phyloP scores from a whole-genome alignment of 352 stramenopile species.

The Pythium biforme region DNA sequence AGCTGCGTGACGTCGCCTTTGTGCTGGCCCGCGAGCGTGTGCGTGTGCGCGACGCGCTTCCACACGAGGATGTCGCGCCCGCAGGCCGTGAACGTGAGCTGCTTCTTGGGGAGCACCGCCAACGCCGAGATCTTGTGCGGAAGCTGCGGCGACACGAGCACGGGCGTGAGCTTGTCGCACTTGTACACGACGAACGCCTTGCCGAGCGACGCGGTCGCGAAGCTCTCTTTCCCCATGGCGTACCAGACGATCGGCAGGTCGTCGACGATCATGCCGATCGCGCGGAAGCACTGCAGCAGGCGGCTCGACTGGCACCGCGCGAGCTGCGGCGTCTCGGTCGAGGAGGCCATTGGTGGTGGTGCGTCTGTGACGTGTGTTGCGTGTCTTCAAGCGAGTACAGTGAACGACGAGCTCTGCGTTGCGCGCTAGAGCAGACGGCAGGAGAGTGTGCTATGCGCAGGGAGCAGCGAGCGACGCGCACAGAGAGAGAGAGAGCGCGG shows the following conservation, averaged over 20 bases:
- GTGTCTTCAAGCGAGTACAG: no score
- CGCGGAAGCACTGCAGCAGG: slow-evolving; percentile 87
- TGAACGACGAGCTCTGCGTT: no score
- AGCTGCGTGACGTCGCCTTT: slow-evolving; percentile 54
- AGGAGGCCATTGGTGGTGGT: no score
- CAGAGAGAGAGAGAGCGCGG: no score
- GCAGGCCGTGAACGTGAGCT: slow-evolving; percentile 78
- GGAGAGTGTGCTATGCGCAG: no score
- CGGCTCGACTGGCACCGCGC: slow-evolving; percentile 65
- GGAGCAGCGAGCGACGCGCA: no score
- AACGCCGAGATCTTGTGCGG: slow-evolving; percentile 76
- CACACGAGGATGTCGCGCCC: slow-evolving; percentile 71
- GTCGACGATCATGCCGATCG: slow-evolving; percentile 86
- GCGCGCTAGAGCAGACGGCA: no score
- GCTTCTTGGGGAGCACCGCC: slow-evolving; percentile 58
- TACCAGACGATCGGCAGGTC: slow-evolving; percentile 88
- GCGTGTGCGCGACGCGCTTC: slow-evolving; percentile 56
- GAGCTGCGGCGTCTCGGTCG: slow-evolving; percentile 21
- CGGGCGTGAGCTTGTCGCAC: slow-evolving; percentile 84
- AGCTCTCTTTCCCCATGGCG: slow-evolving; percentile 84
- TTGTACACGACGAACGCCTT: slow-evolving; percentile 92
- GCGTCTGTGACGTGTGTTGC: no score
- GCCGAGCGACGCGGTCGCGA: slow-evolving; percentile 85
- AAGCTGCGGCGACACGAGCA: slow-evolving; percentile 78
- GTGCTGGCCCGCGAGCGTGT: slow-evolving; percentile 62